Conservation (phyloP, 176 grass and related monocot species). For the Oryza glumipatula region DNA sequence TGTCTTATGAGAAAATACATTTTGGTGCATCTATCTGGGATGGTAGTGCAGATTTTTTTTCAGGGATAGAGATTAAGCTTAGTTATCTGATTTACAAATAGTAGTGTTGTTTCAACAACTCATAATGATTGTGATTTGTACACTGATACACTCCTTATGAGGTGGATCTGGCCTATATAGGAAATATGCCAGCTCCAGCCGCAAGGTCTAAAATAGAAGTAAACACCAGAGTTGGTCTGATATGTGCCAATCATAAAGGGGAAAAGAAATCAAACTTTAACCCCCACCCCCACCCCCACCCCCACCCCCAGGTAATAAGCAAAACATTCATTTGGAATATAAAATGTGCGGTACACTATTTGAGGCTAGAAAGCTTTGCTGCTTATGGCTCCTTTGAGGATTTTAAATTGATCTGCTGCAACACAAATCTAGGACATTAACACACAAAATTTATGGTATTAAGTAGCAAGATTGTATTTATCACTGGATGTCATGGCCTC, state of each 20-base stretch:
- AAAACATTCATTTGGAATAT: slow-evolving; percentile 16
- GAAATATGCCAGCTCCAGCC: slow-evolving; percentile 25
- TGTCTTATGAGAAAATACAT: not conserved
- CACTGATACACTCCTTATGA: slow-evolving; percentile 9
- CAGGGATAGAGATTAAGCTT: not conserved
- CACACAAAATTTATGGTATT: slow-evolving; percentile 13
- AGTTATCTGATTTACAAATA: slow-evolving; percentile 28
- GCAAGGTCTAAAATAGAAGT: slow-evolving; percentile 22
- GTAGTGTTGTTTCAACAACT: not conserved
- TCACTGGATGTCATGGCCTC: slow-evolving; percentile 5
- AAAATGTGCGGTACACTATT: not conserved
- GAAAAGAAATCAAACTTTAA: not conserved
- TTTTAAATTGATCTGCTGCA: slow-evolving; percentile 7
- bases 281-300: no score
- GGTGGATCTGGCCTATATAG: slow-evolving; percentile 15
- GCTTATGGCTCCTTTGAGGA: not conserved
- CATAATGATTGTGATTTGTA: slow-evolving; percentile 7
- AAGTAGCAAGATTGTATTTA: slow-evolving; percentile 38
- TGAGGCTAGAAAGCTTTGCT: not conserved
- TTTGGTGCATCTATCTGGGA: not conserved
- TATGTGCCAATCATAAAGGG: not conserved
- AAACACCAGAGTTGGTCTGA: slow-evolving; percentile 10
- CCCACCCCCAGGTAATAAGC: not conserved
- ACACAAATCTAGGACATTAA: slow-evolving; percentile 17
- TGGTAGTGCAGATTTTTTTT: not conserved